These are phyloP conservation scores for Avicennia marina DNA, from an alignment of 257 asterid species.

Conservation along the genomic window DNA sequence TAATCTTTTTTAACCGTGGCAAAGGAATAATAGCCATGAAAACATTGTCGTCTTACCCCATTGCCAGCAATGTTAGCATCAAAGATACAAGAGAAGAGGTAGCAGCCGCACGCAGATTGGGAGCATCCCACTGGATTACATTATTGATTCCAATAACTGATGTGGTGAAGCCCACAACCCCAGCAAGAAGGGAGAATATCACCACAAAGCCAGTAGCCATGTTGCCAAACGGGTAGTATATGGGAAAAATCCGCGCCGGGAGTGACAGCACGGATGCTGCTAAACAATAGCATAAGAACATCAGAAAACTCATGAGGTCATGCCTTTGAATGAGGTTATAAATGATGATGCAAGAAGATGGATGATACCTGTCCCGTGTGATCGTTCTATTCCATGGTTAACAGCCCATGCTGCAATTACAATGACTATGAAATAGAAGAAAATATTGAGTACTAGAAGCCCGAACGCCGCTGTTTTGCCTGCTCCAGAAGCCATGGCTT, in stretches of 20 bases:
- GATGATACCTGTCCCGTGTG: constrained; percentile 54
- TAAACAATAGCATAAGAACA: background rate
- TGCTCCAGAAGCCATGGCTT: constrained; percentile 79
- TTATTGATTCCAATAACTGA: constrained; percentile 52
- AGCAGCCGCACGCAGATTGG: constrained; percentile 73
- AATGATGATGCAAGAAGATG: background rate
- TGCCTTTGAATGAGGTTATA: too few relatives aligned
- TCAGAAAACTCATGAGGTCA: too few relatives aligned
- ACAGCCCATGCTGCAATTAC: constrained; percentile 71
- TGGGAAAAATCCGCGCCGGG: constrained; percentile 70
- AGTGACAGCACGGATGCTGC: constrained; percentile 64
- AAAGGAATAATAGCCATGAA: background rate
- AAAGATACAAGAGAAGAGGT: constrained; percentile 64
- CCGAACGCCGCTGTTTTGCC: constrained; percentile 70
- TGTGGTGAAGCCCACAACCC: constrained; percentile 75
- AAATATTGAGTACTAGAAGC: constrained; percentile 45
- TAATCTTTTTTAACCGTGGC: too few relatives aligned
- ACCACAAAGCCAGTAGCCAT: constrained; percentile 82
- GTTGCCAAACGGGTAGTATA: constrained; percentile 80
- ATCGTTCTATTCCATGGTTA: constrained; percentile 61
- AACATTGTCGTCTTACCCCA: constrained; percentile 53
- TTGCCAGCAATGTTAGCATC: constrained; percentile 76
- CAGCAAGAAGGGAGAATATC: constrained; percentile 71
- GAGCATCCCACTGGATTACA: constrained; percentile 46
- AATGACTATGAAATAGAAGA: constrained; percentile 62